phyloP scores from a whole-genome alignment of 768 basidiomycete species.

The Trametes punicea region DNA sequence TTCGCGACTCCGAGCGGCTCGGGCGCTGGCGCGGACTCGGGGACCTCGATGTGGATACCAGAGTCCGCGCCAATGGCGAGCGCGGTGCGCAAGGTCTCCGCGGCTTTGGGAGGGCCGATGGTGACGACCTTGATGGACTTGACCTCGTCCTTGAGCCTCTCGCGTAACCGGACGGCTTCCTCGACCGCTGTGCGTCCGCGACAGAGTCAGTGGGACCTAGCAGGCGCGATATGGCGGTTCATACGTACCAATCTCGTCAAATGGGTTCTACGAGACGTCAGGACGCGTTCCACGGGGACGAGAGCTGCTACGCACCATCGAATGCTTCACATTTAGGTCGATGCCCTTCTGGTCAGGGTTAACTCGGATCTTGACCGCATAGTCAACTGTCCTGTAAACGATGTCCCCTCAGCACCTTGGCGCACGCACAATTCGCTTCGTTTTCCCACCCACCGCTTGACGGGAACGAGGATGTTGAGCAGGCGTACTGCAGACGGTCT shows the following conservation, averaged over 20 bases:
- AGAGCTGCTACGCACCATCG: slow-evolving; percentile 66
- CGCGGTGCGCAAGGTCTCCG: slow-evolving; percentile 91
- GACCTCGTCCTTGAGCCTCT: slow-evolving; percentile 70
- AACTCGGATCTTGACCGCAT: slow-evolving; percentile 97
- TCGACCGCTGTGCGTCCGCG: slow-evolving; percentile 69
- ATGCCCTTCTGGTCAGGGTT: slow-evolving; percentile 93
- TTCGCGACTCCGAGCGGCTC: slow-evolving; percentile 93
- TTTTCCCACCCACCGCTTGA: slow-evolving; percentile 65
- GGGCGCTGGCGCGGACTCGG: slow-evolving; percentile 66
- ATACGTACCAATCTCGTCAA: slow-evolving; percentile 92
- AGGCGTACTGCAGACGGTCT: slow-evolving; percentile 66
- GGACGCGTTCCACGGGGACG: not conserved
- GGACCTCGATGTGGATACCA: slow-evolving; percentile 85
- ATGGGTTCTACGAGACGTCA: slow-evolving; percentile 71
- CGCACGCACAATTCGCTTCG: not conserved
- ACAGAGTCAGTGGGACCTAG: not conserved
- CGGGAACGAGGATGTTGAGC: slow-evolving; percentile 89
- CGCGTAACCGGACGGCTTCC: slow-evolving; percentile 93
- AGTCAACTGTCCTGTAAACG: slow-evolving; percentile 80
- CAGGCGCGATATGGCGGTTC: not conserved
- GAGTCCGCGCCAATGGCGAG: slow-evolving; percentile 98
- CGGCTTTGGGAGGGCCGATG: slow-evolving; percentile 89
- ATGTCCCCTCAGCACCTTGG: not conserved
- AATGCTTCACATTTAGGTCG: slow-evolving; percentile 97
- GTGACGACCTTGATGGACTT: slow-evolving; percentile 88